phyloP scores from a whole-genome alignment of 179 eudicot species.

The Silene coronaria region DNA sequence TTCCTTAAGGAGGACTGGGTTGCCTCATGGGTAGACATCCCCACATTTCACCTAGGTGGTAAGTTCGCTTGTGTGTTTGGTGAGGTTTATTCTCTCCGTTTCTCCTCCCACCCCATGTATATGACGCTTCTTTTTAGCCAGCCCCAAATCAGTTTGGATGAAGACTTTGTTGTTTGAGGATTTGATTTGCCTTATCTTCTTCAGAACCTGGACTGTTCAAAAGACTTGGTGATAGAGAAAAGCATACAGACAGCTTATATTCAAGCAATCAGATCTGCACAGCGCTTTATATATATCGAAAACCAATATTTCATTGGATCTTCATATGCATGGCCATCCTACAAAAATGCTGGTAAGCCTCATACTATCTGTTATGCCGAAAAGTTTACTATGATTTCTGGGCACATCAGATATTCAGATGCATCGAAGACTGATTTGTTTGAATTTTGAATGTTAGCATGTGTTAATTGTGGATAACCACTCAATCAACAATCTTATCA shows the following conservation, averaged over 20 bases:
- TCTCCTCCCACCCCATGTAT: neutral
- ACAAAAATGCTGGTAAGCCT: slow-evolving; percentile 73
- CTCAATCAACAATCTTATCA: slow-evolving; percentile 1
- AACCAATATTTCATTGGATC: slow-evolving; percentile 93
- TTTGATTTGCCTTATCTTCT: slow-evolving; percentile 21
- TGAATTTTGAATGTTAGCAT: neutral
- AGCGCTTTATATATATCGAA: slow-evolving; percentile 84
- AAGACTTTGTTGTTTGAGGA: neutral
- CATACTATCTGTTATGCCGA: neutral
- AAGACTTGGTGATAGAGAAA: slow-evolving; percentile 75
- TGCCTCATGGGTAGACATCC: neutral
- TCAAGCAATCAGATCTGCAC: slow-evolving; percentile 92
- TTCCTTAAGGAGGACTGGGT: no score
- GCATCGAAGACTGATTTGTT: neutral
- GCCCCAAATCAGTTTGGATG: neutral
- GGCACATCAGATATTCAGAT: neutral
- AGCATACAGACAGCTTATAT: slow-evolving; percentile 93
- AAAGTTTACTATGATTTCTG: neutral
- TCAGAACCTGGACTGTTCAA: slow-evolving; percentile 74
- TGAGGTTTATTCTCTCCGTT: neutral
- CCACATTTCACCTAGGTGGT: neutral
- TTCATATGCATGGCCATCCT: slow-evolving; percentile 91
- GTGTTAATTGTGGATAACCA: neutral
- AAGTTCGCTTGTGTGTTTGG: neutral
- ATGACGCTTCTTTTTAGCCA: neutral